These are phyloP conservation scores for Spizellomyces sp. DNA, from an alignment of 192 early-diverging fungal genomes.

Conservation along the genomic window DNA sequence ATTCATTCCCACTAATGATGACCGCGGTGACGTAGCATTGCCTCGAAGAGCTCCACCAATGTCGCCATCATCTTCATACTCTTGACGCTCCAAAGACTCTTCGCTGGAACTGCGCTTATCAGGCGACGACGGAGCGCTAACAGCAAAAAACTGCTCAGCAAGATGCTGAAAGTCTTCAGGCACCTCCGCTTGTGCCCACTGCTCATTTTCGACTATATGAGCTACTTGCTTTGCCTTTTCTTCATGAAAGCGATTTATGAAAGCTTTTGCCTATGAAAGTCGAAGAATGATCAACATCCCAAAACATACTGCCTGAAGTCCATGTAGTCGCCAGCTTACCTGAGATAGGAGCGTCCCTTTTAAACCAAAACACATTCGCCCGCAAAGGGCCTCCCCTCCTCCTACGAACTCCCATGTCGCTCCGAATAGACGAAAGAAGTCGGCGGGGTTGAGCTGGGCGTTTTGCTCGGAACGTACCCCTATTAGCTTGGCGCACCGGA, in stretches of 20 bases:
- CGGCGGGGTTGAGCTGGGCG: conserved; percentile 79
- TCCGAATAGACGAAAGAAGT: conserved; percentile 83
- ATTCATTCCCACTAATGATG: neutral
- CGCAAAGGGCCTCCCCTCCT: conserved; percentile 76
- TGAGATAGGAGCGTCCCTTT: conserved; percentile 87
- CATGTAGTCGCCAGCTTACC: conserved; percentile 34
- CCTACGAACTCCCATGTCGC: conserved; percentile 83
- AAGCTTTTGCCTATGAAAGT: conserved; percentile 73
- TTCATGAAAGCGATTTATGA: conserved; percentile 91
- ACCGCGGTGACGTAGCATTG: neutral
- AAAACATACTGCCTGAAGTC: neutral
- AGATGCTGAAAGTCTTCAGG: conserved; percentile 91
- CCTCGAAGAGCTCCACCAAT: neutral
- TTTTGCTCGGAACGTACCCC: conserved; percentile 88
- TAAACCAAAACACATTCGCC: conserved; percentile 87
- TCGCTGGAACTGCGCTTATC: conserved; percentile 11
- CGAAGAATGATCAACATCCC: conserved; percentile 19
- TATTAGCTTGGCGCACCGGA: conserved; percentile 85
- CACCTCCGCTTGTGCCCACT: conserved; percentile 93
- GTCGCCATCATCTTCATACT: conserved; percentile 1
- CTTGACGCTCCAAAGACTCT: conserved; percentile 40
- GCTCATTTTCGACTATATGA: conserved; percentile 91
- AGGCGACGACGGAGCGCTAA: conserved; percentile 23
- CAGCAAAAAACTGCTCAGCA: conserved; percentile 69
- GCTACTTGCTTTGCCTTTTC: conserved; percentile 86